phyloP scores from a whole-genome alignment of 2,329 filamentous ascomycete species.

The Orbilia brochopaga region DNA sequence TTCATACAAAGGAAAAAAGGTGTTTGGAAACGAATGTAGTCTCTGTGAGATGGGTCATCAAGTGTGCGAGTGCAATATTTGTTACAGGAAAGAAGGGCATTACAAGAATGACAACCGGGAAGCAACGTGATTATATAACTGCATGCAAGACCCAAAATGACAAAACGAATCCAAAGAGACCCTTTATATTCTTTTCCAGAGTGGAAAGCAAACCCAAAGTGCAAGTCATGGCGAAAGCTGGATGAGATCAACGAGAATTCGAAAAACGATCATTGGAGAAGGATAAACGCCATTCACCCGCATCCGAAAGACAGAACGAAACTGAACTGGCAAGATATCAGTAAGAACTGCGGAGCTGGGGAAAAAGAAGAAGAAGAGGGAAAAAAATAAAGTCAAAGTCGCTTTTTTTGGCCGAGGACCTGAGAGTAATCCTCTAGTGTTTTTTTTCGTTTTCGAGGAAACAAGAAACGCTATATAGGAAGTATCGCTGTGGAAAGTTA shows the following conservation, averaged over 20 bases:
- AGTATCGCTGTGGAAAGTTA: slow-evolving; percentile 40
- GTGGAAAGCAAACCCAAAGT: slow-evolving; percentile 17
- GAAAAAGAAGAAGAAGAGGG: slow-evolving; percentile 8
- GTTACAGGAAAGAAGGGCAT: slow-evolving; percentile 15
- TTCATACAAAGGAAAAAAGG: slow-evolving; percentile 31
- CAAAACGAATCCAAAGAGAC: slow-evolving; percentile 22
- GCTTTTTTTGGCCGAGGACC: slow-evolving; percentile 36
- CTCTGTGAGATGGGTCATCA: slow-evolving; percentile 32
- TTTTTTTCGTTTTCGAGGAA: slow-evolving; percentile 1
- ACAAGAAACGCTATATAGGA: slow-evolving; percentile 11
- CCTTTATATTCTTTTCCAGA: slow-evolving; percentile 18
- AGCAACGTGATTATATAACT: slow-evolving; percentile 14
- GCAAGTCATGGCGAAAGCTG: neutral
- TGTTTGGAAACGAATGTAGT: slow-evolving; percentile 21
- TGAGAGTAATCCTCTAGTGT: slow-evolving; percentile 35
- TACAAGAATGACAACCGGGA: slow-evolving; percentile 21
- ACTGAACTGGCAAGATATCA: slow-evolving; percentile 17
- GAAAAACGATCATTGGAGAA: slow-evolving; percentile 17
- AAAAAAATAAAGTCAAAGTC: neutral
- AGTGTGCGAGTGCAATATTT: neutral
- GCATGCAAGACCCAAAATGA: slow-evolving; percentile 19
- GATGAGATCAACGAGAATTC: slow-evolving; percentile 2
- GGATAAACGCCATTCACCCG: slow-evolving; percentile 41
- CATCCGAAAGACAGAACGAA: slow-evolving; percentile 27
- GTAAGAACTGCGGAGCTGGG: slow-evolving; percentile 3